These are phyloP conservation scores for Dissophora ornata DNA, from an alignment of 192 early-diverging fungal genomes.

Conservation along the genomic window DNA sequence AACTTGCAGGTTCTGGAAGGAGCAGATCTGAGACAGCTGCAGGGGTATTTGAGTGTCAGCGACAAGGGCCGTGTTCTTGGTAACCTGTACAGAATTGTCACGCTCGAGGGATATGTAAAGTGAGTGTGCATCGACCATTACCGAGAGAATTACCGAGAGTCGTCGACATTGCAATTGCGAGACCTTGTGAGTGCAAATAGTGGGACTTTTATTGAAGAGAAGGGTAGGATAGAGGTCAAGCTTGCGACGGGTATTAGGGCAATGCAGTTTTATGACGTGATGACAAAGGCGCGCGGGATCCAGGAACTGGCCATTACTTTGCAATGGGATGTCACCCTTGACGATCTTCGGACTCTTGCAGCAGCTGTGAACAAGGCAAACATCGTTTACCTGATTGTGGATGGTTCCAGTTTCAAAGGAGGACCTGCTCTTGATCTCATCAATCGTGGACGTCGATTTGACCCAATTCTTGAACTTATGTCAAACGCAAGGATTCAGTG, in stretches of 20 bases:
- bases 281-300: constrained; percentile 2
- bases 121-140: constrained; percentile 34
- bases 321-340: constrained; percentile 10
- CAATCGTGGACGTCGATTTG: constrained; percentile 9
- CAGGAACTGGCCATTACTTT: constrained; percentile 11
- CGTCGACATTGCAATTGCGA: neutral
- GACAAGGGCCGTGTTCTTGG: constrained; percentile 16
- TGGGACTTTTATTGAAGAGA: constrained; percentile 3
- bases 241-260: neutral
- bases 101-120: constrained; percentile 16
- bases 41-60: neutral
- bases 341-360: constrained; percentile 14
- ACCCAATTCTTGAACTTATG: constrained; percentile 12
- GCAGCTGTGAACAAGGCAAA: neutral
- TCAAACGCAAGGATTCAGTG: neutral
- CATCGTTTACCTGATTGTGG: neutral
- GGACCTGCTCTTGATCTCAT: neutral
- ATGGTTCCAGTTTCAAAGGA: neutral
- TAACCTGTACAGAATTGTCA: constrained; percentile 21
- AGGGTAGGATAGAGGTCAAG: neutral
- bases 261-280: constrained; percentile 8
- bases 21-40: constrained; percentile 17
- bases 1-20: constrained; percentile 18
- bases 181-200: constrained; percentile 1
- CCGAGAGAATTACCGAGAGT: neutral